Conservation (phyloP, 2,329 filamentous ascomycete genomes). For the Annulohypoxylon truncatum region DNA sequence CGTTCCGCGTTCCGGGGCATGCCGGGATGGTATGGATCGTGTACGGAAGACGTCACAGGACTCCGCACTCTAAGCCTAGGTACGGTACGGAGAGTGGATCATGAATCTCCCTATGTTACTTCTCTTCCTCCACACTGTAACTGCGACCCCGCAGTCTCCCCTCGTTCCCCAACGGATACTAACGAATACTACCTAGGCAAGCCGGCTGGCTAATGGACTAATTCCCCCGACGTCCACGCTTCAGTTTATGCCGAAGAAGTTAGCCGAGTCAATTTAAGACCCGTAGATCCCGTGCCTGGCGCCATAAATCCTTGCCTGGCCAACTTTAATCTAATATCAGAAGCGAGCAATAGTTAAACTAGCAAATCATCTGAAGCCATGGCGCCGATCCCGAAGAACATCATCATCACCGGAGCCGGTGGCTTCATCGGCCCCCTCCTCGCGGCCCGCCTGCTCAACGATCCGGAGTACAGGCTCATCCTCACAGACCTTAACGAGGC, state of each 20-base stretch:
- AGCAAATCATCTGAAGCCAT: conserved; percentile 26
- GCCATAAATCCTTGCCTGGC: background rate
- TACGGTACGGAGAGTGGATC: conserved; percentile 6
- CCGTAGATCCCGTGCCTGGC: background rate
- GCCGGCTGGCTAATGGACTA: background rate
- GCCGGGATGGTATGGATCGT: conserved; percentile 2
- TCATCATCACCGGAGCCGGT: conserved; percentile 52
- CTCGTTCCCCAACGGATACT: conserved; percentile 12
- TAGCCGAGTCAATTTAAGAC: conserved; percentile 5
- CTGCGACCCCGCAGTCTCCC: conserved; percentile 26
- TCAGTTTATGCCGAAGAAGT: conserved; percentile 17
- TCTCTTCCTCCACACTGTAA: background rate
- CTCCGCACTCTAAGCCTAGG: conserved; percentile 15
- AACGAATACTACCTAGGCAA: conserved; percentile 16
- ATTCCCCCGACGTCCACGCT: conserved; percentile 24
- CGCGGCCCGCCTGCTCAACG: conserved; percentile 55
- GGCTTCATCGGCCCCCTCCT: conserved; percentile 53
- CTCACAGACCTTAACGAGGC: conserved; percentile 67
- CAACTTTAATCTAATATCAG: background rate
- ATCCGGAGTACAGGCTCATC: conserved; percentile 54
- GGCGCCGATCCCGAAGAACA: conserved; percentile 47
- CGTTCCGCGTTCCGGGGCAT: background rate
- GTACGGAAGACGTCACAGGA: conserved; percentile 12
- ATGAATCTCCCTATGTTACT: conserved; percentile 3
- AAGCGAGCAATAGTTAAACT: background rate